A percentile compares a stretch with the other conserved stretches of the same genome.
phyloP scores from a whole-genome alignment of 1,284 basidiomycete species.

The Exobasidium cylindrosporum region DNA sequence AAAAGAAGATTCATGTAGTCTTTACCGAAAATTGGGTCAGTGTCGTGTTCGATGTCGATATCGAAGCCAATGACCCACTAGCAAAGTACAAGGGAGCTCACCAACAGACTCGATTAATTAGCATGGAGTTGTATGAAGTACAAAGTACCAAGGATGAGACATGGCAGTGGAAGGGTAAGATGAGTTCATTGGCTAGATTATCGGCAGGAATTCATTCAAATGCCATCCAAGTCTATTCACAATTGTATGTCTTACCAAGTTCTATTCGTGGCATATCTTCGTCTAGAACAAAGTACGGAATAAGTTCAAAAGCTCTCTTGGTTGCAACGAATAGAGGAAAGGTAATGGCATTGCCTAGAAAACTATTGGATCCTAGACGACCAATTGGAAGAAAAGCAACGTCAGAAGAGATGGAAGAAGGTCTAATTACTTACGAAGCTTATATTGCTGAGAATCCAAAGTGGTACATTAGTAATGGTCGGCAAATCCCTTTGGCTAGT shows the following conservation, averaged over 20 bases:
- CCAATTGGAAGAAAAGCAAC: conserved; percentile 72
- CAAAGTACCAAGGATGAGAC: conserved; percentile 43
- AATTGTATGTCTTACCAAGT: conserved; percentile 69
- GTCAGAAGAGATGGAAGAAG: conserved; percentile 76
- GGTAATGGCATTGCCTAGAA: conserved; percentile 71
- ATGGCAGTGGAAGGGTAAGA: conserved; percentile 25
- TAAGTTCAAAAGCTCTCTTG: conserved; percentile 83
- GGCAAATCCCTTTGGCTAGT: conserved; percentile 63
- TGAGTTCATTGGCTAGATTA: conserved; percentile 7
- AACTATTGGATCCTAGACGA: conserved; percentile 78
- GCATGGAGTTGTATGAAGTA: conserved; percentile 84
- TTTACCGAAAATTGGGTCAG: conserved; percentile 92
- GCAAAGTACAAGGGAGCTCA: conserved; percentile 9
- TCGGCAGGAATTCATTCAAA: conserved; percentile 6
- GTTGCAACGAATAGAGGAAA: conserved; percentile 75
- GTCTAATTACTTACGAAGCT: conserved; percentile 79
- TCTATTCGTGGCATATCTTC: conserved; percentile 67
- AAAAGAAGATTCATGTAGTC: conserved; percentile 62
- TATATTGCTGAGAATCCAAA: conserved; percentile 71
- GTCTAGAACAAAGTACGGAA: conserved; percentile 74
- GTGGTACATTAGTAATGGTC: conserved; percentile 64
- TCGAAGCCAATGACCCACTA: conserved; percentile 60
- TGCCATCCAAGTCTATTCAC: conserved; percentile 61
- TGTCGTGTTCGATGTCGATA: conserved; percentile 64
- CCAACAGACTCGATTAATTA: conserved; percentile 55